phyloP scores from a whole-genome alignment of 805 yeast genomes.

The Candida ficus region DNA sequence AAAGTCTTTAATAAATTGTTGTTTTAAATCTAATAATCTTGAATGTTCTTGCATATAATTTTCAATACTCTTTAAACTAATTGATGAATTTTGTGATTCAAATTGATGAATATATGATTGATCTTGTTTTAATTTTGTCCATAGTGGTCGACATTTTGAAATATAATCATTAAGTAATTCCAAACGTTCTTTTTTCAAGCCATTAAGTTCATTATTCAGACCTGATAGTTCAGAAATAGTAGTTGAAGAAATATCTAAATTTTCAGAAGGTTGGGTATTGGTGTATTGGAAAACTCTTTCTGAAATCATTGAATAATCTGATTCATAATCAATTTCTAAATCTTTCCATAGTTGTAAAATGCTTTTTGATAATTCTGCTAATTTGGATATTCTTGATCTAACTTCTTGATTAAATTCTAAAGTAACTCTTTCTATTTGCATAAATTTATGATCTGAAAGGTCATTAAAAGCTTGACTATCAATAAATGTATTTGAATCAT shows the following conservation, averaged over 20 bases:
- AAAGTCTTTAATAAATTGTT: constrained; percentile 60
- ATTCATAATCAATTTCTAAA: constrained; percentile 19
- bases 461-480: constrained; percentile 19
- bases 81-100: constrained; percentile 34
- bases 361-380: constrained; percentile 10
- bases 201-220: constrained; percentile 11
- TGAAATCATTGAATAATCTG: constrained; percentile 17
- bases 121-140: constrained; percentile 54
- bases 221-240: constrained; percentile 11
- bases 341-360: constrained; percentile 20
- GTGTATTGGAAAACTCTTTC: constrained; percentile 12
- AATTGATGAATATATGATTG: constrained; percentile 37
- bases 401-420: constrained; percentile 18
- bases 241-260: constrained; percentile 12
- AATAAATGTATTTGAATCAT: constrained; percentile 19
- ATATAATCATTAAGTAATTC: constrained; percentile 20
- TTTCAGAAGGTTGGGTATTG: background rate
- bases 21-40: constrained; percentile 55
- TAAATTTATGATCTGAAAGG: constrained; percentile 17
- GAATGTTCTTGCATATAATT: constrained; percentile 51
- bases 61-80: constrained; percentile 42
- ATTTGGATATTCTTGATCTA: constrained; percentile 9
- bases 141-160: constrained; percentile 41
- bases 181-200: constrained; percentile 13
- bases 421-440: constrained; percentile 5